Evolutionary conservation across 2,329 filamentous ascomycete species (phyloP), one percentile per base, ranked within the genome.

Genomic region (Alternaria hordeiaustralica): DNA sequence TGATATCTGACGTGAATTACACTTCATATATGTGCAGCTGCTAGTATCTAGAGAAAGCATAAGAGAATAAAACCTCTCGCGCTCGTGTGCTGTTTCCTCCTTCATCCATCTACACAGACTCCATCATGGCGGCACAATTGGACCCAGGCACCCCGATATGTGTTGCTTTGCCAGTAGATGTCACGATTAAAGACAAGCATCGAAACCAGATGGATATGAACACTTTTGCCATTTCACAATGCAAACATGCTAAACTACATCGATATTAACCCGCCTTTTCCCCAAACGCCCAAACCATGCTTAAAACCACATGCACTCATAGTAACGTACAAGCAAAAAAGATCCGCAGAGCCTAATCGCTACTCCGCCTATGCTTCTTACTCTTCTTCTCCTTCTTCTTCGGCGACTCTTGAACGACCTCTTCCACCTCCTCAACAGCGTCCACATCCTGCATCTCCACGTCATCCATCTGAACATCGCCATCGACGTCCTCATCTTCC

Each of bases 401-500:
- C 3, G 63, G 59, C 15, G 45, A 26, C 33, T 64, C 58, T 7
- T 58, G 49, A 2, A 61, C 30, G 10, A 30, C 54, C 18, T 61
- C 58, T 25, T 57, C 58, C 3, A 26, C 58, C 5, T 61, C 36
- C 23, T 33, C 47, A 25, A 9, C 46, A 18, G 56, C 56, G 26
- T 53, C 58, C 10, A 53, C 55, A 47, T 65, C 58, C 21, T 65
- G 55, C 51, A 62, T 57, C 30, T 65, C 63, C 3, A 56, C 64
- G 49, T 70, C 68, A 23, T 57, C 43, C 68, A 70, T 70, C 8
- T 64, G 53, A 1, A 69, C 56, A 43, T 70, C 66, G 4, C 56
- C 64, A 21, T 58, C 55, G 2, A 36, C 61, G 23, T 56, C 62
- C 12, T 58, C 56, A 10, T 65, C 66, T 3, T 64, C 58, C 10